Percentiles rank a stretch among this genome's conserved stretches.
These are phyloP conservation scores for Pythium monospermum DNA, from an alignment of 352 stramenopile genomes.

Conservation along the genomic window DNA sequence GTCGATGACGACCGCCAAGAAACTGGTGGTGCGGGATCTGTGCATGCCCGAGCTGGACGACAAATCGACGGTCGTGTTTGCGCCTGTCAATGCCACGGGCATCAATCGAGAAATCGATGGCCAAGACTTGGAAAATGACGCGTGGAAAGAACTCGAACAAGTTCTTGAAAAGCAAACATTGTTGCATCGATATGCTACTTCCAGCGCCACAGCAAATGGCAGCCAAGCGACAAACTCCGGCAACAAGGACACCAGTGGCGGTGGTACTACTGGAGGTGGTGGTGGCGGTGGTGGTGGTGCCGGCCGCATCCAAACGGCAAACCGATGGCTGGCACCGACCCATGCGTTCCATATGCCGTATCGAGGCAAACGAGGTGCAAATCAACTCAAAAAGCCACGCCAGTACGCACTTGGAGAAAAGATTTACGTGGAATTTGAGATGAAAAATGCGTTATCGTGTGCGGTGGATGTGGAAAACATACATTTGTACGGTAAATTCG, in stretches of 20 bases:
- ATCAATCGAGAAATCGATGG: slow-evolving; percentile 72
- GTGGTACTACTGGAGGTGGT: too few species aligned
- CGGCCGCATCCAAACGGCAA: neutral
- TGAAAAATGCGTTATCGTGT: slow-evolving; percentile 84
- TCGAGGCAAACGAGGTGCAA: slow-evolving; percentile 43
- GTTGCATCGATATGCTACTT: slow-evolving; percentile 51
- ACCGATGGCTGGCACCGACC: slow-evolving; percentile 43
- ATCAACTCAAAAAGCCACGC: slow-evolving; percentile 32
- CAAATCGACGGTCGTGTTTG: slow-evolving; percentile 76
- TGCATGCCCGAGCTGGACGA: slow-evolving; percentile 82
- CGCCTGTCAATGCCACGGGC: slow-evolving; percentile 61
- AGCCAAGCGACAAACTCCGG: neutral
- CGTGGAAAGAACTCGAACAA: slow-evolving; percentile 56
- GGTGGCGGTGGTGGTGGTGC: too few species aligned
- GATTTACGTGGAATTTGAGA: slow-evolving; percentile 85
- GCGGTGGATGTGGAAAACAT: slow-evolving; percentile 78
- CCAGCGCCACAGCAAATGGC: slow-evolving; percentile 1
- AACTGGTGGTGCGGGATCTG: slow-evolving; percentile 64
- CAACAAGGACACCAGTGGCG: too few species aligned
- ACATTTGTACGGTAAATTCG: slow-evolving; percentile 76
- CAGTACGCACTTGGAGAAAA: slow-evolving; percentile 69
- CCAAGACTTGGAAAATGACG: slow-evolving; percentile 43
- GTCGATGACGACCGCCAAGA: slow-evolving; percentile 23
- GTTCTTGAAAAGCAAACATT: slow-evolving; percentile 55
- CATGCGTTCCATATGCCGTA: slow-evolving; percentile 49